Evolutionary conservation across 495 filamentous ascomycete genomes (phyloP).

Genomic region (Talaromyces stipitatus): DNA sequence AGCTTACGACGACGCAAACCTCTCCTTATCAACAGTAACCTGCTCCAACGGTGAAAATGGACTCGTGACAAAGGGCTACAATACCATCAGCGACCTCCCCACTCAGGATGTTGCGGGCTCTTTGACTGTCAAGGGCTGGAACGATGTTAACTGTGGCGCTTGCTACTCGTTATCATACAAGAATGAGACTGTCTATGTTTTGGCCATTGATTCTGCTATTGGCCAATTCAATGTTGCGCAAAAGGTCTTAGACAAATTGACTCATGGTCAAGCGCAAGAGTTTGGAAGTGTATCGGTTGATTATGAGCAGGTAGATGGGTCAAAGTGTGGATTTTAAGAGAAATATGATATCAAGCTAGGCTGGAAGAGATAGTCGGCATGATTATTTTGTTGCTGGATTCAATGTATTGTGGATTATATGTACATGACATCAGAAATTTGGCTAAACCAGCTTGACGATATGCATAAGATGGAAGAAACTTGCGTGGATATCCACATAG

Average conservation of each 20-base stretch:
- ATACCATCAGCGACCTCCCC: constrained; percentile 52
- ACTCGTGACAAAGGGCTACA: constrained; percentile 60
- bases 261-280: constrained; percentile 42
- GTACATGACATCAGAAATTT: background rate
- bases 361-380: background rate
- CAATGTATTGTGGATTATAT: background rate
- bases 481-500: too few species aligned
- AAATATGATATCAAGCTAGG: background rate
- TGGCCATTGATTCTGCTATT: constrained; percentile 57
- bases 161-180: constrained; percentile 60
- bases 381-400: background rate
- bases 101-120: constrained; percentile 52
- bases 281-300: constrained; percentile 51
- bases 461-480: too few species aligned
- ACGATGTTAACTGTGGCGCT: constrained; percentile 54
- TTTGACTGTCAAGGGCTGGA: constrained; percentile 50
- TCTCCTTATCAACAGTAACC: constrained; percentile 56
- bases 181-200: constrained; percentile 54
- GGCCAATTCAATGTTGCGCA: constrained; percentile 59
- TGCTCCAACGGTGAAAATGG: constrained; percentile 49
- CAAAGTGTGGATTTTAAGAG: constrained; percentile 8
- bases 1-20: constrained; percentile 20
- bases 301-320: constrained; percentile 16
- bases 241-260: constrained; percentile 59
- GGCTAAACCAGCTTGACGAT: too few species aligned